These are phyloP conservation scores for Xenosphaeropsis pyriputrescens DNA, from an alignment of 2,329 filamentous ascomycete species.

Conservation along the genomic window DNA sequence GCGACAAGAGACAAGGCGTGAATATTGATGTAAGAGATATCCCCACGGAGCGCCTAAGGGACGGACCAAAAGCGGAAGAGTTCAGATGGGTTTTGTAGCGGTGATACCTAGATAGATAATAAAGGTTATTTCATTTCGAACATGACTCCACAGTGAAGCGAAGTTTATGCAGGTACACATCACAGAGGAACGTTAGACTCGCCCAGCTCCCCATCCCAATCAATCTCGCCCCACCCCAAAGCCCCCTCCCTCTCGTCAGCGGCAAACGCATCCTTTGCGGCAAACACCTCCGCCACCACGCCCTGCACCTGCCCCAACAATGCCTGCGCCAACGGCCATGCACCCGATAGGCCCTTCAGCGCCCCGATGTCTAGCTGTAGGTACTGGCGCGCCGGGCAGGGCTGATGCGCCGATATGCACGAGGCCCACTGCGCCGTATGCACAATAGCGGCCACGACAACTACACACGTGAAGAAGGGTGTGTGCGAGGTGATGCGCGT, in stretches of 20 bases:
- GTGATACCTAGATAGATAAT: too few relatives aligned
- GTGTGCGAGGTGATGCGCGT: slow-evolving; percentile 59
- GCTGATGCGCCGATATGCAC: slow-evolving; percentile 2
- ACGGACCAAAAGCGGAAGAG: slow-evolving; percentile 35
- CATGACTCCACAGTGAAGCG: too few relatives aligned
- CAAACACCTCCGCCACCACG: slow-evolving; percentile 61
- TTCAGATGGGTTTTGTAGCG: slow-evolving; percentile 42
- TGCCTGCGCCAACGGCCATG: slow-evolving; percentile 30
- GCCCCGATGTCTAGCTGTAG: slow-evolving; percentile 53
- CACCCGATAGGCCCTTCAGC: slow-evolving; percentile 13
- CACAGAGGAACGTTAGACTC: too few relatives aligned
- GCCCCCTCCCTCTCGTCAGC: too few relatives aligned
- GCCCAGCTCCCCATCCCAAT: too few relatives aligned
- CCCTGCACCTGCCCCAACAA: slow-evolving; percentile 61
- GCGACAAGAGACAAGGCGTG: slow-evolving; percentile 25
- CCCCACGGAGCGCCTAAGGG: slow-evolving; percentile 37
- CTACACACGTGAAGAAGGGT: slow-evolving; percentile 71
- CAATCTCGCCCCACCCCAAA: too few relatives aligned
- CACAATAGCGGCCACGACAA: slow-evolving; percentile 67
- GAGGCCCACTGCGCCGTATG: slow-evolving; percentile 65
- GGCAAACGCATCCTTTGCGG: slow-evolving; percentile 11
- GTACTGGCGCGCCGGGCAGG: slow-evolving; percentile 39
- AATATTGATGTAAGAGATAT: slow-evolving; percentile 26
- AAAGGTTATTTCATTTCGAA: too few relatives aligned
- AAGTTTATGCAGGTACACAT: too few relatives aligned